phyloP scores from a whole-genome alignment of 2,329 filamentous ascomycete species.

The Botryotinia globosa region DNA sequence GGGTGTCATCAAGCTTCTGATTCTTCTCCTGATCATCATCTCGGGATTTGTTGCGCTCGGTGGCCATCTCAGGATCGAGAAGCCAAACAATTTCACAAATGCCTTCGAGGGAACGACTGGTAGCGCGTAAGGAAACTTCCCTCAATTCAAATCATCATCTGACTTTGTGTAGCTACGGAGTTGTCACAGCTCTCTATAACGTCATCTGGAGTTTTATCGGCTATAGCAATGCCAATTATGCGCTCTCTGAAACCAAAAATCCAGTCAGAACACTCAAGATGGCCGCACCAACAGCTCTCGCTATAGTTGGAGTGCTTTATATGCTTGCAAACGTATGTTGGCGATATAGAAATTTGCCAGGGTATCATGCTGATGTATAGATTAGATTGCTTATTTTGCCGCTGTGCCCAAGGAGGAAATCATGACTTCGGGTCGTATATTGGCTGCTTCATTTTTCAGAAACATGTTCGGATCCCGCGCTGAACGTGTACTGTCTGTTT shows the following conservation, averaged over 20 bases:
- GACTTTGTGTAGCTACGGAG: conserved; percentile 45
- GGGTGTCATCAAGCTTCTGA: conserved; percentile 62
- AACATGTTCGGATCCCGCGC: conserved; percentile 54
- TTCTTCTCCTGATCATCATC: conserved; percentile 64
- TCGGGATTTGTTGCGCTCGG: conserved; percentile 54
- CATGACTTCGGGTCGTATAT: conserved; percentile 48
- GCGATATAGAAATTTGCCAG: neutral
- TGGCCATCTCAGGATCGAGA: conserved; percentile 58
- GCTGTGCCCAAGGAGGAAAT: conserved; percentile 54
- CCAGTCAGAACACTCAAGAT: conserved; percentile 63
- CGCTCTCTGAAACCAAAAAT: conserved; percentile 62
- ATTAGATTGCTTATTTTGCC: conserved; percentile 59
- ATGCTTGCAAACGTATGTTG: conserved; percentile 59
- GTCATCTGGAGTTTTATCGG: conserved; percentile 70
- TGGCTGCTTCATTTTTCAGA: conserved; percentile 54
- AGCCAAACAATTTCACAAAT: conserved; percentile 60
- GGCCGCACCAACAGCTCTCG: conserved; percentile 60
- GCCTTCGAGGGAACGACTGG: conserved; percentile 65
- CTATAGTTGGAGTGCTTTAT: conserved; percentile 58
- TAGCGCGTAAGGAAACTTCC: conserved; percentile 46
- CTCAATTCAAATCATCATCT: neutral
- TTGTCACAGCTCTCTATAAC: conserved; percentile 69
- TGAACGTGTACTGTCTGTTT: conserved; percentile 59
- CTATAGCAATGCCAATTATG: conserved; percentile 67
- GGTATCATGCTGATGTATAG: neutral